Evolutionary conservation across 108 stramenopile genomes (phyloP).

Genomic region (Schizochytrium sp.): DNA sequence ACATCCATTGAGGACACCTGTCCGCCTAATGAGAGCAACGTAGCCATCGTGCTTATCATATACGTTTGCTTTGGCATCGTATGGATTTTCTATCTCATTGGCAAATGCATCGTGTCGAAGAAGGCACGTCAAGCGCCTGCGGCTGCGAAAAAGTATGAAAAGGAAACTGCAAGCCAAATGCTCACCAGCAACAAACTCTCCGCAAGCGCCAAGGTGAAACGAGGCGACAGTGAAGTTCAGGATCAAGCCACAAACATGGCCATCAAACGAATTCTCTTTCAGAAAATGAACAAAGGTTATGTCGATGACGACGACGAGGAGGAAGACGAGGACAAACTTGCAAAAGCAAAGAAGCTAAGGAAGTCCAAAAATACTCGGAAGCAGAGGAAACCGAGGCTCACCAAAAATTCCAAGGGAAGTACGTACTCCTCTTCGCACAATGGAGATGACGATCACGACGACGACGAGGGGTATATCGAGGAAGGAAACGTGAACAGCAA

Average conservation of each 20-base stretch:
- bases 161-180: neutral
- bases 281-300: neutral
- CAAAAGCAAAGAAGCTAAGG: neutral
- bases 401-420: too few species aligned
- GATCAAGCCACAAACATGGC: neutral
- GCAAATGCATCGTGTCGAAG: too few species aligned
- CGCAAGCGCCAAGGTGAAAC: neutral
- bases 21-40: too few species aligned
- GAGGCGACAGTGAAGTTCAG: neutral
- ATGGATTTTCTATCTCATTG: too few species aligned
- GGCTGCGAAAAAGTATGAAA: neutral
- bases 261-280: neutral
- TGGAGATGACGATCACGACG: neutral
- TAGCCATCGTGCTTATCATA: too few species aligned
- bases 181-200: neutral
- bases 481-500: neutral
- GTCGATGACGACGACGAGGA: neutral
- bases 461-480: neutral
- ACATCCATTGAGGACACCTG: too few species aligned
- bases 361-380: too few species aligned
- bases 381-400: too few species aligned
- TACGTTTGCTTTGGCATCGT: too few species aligned
- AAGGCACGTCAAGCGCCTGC: too few species aligned
- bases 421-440: too few species aligned
- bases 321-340: neutral